These are phyloP conservation scores for Truncatella angustata DNA, from an alignment of 2,329 filamentous ascomycete genomes.

Conservation along the genomic window DNA sequence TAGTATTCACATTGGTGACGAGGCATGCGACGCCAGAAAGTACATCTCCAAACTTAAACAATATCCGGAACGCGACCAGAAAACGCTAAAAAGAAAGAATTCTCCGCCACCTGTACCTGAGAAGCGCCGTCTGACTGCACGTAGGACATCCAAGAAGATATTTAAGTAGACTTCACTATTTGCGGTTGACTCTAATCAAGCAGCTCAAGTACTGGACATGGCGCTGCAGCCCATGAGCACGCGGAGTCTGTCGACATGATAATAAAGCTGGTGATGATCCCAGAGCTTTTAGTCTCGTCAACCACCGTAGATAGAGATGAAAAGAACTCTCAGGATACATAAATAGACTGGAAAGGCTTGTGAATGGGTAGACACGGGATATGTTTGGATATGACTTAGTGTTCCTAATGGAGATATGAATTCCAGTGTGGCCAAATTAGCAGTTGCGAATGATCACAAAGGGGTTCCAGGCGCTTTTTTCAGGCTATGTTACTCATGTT, in stretches of 20 bases:
- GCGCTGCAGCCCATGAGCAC: background rate
- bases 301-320: background rate
- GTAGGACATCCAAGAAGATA: too few relatives aligned
- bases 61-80: constrained; percentile 1
- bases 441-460: too few relatives aligned
- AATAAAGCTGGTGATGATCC: background rate
- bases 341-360: too few relatives aligned
- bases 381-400: too few relatives aligned
- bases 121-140: background rate
- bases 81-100: background rate
- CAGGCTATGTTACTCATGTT: too few relatives aligned
- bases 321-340: too few relatives aligned
- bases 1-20: constrained; percentile 10
- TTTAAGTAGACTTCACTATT: background rate
- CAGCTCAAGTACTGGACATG: background rate
- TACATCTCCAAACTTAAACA: constrained; percentile 32
- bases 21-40: constrained; percentile 12
- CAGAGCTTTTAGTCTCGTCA: background rate
- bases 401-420: too few relatives aligned
- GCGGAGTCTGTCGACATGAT: background rate
- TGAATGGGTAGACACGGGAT: too few relatives aligned
- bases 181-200: background rate
- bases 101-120: background rate
- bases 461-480: too few relatives aligned
- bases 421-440: too few relatives aligned